phyloP scores from a whole-genome alignment of 768 basidiomycete genomes.

The Flagelloscypha sp. region DNA sequence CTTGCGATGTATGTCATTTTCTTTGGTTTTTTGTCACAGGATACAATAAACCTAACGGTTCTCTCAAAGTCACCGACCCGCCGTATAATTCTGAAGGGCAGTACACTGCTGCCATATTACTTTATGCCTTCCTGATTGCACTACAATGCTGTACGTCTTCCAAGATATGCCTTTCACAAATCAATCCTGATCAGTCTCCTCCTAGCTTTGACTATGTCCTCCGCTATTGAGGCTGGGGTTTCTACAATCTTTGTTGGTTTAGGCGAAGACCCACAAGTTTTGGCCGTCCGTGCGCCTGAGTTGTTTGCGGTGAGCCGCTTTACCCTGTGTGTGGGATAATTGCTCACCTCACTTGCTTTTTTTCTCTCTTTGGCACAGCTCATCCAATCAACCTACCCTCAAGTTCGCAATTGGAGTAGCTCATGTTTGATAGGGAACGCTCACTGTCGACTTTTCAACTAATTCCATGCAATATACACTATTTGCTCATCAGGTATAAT shows the following conservation, averaged over 20 bases:
- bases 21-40: not conserved
- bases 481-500: no score
- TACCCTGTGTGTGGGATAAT: no score
- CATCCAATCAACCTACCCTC: no score
- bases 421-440: no score
- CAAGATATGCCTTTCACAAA: not conserved
- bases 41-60: no score
- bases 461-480: no score
- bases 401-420: no score
- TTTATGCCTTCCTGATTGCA: constrained; percentile 80
- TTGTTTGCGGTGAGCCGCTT: constrained; percentile 47
- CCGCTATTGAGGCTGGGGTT: constrained; percentile 78
- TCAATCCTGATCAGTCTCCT: constrained; percentile 6
- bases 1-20: constrained; percentile 45
- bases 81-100: constrained; percentile 66
- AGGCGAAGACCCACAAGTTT: constrained; percentile 74
- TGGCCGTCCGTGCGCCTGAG: constrained; percentile 63
- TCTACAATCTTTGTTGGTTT: constrained; percentile 88
- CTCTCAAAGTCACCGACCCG: constrained; percentile 53
- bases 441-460: no score
- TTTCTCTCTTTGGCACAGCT: no score
- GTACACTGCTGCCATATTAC: constrained; percentile 68
- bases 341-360: no score
- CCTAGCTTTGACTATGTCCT: constrained; percentile 57
- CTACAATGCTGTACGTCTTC: constrained; percentile 52